Conservation (phyloP, 352 stramenopile species). For the Pythium diclinum region DNA sequence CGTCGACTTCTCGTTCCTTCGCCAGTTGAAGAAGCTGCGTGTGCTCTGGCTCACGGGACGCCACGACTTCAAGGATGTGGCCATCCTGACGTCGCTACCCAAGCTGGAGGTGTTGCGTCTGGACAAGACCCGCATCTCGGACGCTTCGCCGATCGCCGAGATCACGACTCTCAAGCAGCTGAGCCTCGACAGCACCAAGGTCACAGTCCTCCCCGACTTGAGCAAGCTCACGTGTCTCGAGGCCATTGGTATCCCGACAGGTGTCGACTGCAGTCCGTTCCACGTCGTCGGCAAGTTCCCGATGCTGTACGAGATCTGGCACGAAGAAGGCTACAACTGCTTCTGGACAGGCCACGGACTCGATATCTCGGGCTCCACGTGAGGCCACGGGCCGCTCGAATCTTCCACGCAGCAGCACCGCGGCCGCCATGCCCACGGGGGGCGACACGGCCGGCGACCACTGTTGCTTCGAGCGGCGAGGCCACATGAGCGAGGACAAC, state of each 20-base stretch:
- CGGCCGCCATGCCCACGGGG: neutral
- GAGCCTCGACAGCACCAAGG: slow-evolving; percentile 47
- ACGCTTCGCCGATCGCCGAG: slow-evolving; percentile 29
- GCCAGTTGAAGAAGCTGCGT: slow-evolving; percentile 33
- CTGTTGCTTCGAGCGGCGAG: slow-evolving; percentile 18
- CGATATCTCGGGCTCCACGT: slow-evolving; percentile 16
- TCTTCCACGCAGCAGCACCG: slow-evolving; percentile 6
- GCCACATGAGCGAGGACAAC: slow-evolving; percentile 2
- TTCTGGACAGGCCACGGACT: slow-evolving; percentile 53
- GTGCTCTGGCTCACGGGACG: slow-evolving; percentile 50
- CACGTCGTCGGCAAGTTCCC: slow-evolving; percentile 44
- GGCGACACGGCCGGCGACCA: slow-evolving; percentile 2
- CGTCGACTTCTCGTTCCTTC: slow-evolving; percentile 44
- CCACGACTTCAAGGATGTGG: slow-evolving; percentile 57
- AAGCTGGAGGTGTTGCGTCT: slow-evolving; percentile 46
- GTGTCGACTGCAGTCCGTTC: slow-evolving; percentile 38
- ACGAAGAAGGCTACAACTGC: slow-evolving; percentile 62
- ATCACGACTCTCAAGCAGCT: slow-evolving; percentile 42
- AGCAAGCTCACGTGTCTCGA: slow-evolving; percentile 35
- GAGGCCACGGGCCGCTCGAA: slow-evolving; percentile 20
- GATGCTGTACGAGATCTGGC: slow-evolving; percentile 48
- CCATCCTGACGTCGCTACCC: slow-evolving; percentile 33
- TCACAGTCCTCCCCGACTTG: slow-evolving; percentile 39
- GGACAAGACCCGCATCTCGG: slow-evolving; percentile 51
- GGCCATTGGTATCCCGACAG: slow-evolving; percentile 47